A percentile compares a stretch with the other conserved stretches of the same genome.
Evolutionary conservation across 345 rosid species (phyloP).

Genomic region (Leavenworthia alabamica): DNA sequence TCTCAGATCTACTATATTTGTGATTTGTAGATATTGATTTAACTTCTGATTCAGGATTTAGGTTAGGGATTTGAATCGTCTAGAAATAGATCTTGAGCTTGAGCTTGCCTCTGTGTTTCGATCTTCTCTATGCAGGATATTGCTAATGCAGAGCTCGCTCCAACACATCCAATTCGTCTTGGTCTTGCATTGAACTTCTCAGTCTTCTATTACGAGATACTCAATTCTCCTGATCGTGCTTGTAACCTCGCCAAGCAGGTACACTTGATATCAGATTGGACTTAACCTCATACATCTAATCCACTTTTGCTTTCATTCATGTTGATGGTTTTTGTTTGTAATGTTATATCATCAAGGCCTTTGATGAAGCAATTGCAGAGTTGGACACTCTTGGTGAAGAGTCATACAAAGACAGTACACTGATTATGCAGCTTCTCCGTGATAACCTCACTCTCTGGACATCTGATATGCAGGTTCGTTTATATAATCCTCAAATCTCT

Average conservation of each 20-base stretch:
- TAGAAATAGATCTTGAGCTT: not conserved
- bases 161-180: constrained; percentile 90
- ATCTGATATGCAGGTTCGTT: constrained; percentile 85
- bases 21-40: no score
- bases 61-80: not conserved
- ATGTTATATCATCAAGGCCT: constrained; percentile 47
- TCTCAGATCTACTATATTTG: constrained; percentile 19
- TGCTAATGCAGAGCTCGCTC: constrained; percentile 79
- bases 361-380: constrained; percentile 96
- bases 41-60: not conserved
- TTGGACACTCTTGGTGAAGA: constrained; percentile 96
- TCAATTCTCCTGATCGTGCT: constrained; percentile 92
- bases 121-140: constrained; percentile 50
- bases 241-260: constrained; percentile 96
- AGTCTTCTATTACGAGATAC: constrained; percentile 86
- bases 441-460: constrained; percentile 99
- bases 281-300: no score
- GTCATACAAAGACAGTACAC: constrained; percentile 95
- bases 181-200: constrained; percentile 93
- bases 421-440: constrained; percentile 98
- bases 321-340: not conserved
- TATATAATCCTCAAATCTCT: not conserved
- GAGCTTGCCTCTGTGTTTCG: not conserved
- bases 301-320: not conserved
- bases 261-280: no score